phyloP scores from a whole-genome alignment of 495 filamentous ascomycete genomes.

The Eremomyces bilateralis region DNA sequence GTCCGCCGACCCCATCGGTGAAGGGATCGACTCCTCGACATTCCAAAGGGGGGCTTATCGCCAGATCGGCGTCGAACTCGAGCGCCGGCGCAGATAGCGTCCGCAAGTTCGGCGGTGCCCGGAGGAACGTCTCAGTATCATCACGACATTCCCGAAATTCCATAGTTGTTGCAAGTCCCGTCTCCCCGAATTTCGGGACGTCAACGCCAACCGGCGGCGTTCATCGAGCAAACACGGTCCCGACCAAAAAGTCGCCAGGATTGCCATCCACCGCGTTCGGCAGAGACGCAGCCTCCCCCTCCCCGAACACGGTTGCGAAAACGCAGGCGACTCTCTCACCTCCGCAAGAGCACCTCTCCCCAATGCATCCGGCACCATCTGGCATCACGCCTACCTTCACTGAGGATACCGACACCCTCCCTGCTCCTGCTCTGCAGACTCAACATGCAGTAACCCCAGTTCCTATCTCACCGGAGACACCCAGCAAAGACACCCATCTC shows the following conservation, averaged over 20 bases:
- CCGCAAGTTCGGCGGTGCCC: constrained; percentile 51
- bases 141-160: constrained; percentile 51
- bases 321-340: too few species aligned
- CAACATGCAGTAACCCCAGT: too few species aligned
- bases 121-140: constrained; percentile 60
- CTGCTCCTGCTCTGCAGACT: not conserved
- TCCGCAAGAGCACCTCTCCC: not conserved
- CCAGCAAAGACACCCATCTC: not conserved
- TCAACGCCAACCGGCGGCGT: constrained; percentile 33
- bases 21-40: too few species aligned
- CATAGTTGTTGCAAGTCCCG: constrained; percentile 45
- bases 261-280: constrained; percentile 34
- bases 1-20: constrained; percentile 24
- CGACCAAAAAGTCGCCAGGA: constrained; percentile 74
- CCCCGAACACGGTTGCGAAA: not conserved
- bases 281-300: constrained; percentile 12
- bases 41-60: too few species aligned
- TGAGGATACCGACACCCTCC: not conserved
- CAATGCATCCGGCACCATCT: not conserved
- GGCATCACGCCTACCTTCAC: not conserved
- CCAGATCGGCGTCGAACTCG: constrained; percentile 62
- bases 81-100: constrained; percentile 75
- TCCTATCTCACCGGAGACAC: not conserved
- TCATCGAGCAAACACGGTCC: constrained; percentile 80
- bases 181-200: constrained; percentile 37